Base-by-base conservation (phyloP, 352 stramenopile genomes). In the Pythium utonaiense region DNA sequence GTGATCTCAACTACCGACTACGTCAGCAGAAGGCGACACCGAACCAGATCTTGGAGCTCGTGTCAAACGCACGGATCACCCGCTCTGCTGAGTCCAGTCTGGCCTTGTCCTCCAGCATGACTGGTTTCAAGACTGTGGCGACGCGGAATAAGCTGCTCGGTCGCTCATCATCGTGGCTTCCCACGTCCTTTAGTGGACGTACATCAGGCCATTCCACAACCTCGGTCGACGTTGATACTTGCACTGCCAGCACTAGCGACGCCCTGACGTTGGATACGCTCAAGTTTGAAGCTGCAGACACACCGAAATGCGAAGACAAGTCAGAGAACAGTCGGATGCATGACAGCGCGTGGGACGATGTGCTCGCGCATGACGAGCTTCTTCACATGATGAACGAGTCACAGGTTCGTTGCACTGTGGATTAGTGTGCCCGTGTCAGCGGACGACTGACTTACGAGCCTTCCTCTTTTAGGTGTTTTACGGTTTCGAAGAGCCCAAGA, bases 1-100 rank as follows among this genome's bases (percentile, higher is more conserved):
- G 89, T 13, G 89, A 97, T 62, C 74, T 97, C 47, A 97, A 97
- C 71, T 97, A 96, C 67, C 83, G 89, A 10, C 70, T 96, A 12
- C 83, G 73, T 40, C 72, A 89, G 42, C 70, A 68, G 9, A 66
- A 75, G 19, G 83, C 78, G 3, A 80, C 53, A 12, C 71, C 81
- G 16, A 66, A 72, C 19, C 73, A 80, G 49, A 85, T 92, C 14
- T 55, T 92, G 6, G 78, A 90, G 44, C 70, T 92, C 22, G 71
- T 92, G 13, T 71, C 58, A 33, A 65, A 65, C 45, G 64, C 55
- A 31, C 51, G 64, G 27, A 51, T 68, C 12, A 27, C 54, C 12
- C 50, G 51, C 9, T n/a, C 53, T 3, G 25, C 34, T 8, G 36
- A 61, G 0, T 17, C 28, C 1, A 36, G 31, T 7, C 24, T 48